phyloP scores from a whole-genome alignment of 1,284 basidiomycete species.

The Ustilago tritici region DNA sequence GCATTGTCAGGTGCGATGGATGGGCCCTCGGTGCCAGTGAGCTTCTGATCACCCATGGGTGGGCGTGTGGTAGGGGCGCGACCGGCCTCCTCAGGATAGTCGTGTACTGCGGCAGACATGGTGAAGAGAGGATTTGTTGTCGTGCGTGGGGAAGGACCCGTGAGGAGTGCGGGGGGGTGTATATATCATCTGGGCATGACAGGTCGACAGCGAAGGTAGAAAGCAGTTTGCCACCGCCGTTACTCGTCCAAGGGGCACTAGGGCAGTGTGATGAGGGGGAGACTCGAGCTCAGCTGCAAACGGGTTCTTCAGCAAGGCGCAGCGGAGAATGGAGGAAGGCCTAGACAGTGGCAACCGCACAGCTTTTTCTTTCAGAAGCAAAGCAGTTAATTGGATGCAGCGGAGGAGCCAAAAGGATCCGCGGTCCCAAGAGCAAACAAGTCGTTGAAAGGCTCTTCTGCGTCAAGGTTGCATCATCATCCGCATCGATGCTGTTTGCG shows the following conservation, averaged over 20 bases:
- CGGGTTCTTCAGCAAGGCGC: no score
- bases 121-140: background rate
- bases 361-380: conserved; percentile 12
- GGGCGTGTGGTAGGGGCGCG: conserved; percentile 34
- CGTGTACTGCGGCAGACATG: conserved; percentile 32
- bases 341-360: background rate
- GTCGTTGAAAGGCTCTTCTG: background rate
- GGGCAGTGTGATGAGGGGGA: background rate
- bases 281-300: no score
- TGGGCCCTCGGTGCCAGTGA: conserved; percentile 46
- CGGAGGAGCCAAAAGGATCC: background rate
- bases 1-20: conserved; percentile 62
- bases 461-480: background rate
- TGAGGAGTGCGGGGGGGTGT: conserved; percentile 6
- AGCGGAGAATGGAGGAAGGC: no score
- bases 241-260: background rate
- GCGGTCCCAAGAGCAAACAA: conserved; percentile 6
- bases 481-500: background rate
- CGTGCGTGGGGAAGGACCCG: background rate
- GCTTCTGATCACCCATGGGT: conserved; percentile 45
- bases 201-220: background rate
- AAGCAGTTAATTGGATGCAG: conserved; percentile 1
- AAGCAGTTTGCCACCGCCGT: background rate
- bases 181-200: conserved; percentile 22
- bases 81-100: conserved; percentile 47